Percentiles rank a stretch among this genome's conserved stretches.
Evolutionary conservation across 805 yeast genomes (phyloP).

Genomic region (Metschnikowia drakensbergensis): DNA sequence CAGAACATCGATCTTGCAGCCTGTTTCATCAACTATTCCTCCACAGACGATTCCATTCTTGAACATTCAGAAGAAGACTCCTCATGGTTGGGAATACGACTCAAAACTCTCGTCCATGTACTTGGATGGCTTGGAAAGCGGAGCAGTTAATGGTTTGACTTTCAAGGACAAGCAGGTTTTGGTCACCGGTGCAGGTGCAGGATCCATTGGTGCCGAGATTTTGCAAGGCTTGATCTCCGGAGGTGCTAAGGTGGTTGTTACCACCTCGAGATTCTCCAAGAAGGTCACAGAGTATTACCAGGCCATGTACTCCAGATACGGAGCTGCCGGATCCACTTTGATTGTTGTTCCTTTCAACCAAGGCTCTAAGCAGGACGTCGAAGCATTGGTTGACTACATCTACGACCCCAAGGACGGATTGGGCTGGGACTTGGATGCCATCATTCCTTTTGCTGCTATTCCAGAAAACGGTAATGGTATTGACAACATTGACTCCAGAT

Average conservation of each 20-base stretch:
- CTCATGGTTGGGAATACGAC: constrained; percentile 84
- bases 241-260: constrained; percentile 96
- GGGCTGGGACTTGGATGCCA: constrained; percentile 96
- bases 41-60: constrained; percentile 90
- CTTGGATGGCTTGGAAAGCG: constrained; percentile 87
- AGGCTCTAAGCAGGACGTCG: constrained; percentile 92
- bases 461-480: constrained; percentile 98
- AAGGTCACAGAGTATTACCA: constrained; percentile 95
- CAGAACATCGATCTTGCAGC: constrained; percentile 61
- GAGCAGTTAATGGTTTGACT: constrained; percentile 91
- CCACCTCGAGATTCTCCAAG: constrained; percentile 93
- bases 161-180: constrained; percentile 85
- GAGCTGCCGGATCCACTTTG: constrained; percentile 87
- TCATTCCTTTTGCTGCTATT: constrained; percentile 97
- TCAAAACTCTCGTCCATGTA: constrained; percentile 69
- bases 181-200: constrained; percentile 98
- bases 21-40: constrained; percentile 70
- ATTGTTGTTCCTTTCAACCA: constrained; percentile 98
- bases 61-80: constrained; percentile 77
- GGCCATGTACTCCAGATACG: constrained; percentile 84
- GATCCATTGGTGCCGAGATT: constrained; percentile 97
- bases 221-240: constrained; percentile 93
- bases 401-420: constrained; percentile 88
- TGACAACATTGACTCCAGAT: constrained; percentile 87
- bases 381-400: constrained; percentile 78